Conservation (phyloP, 768 basidiomycete species). For the Suillus decipiens region DNA sequence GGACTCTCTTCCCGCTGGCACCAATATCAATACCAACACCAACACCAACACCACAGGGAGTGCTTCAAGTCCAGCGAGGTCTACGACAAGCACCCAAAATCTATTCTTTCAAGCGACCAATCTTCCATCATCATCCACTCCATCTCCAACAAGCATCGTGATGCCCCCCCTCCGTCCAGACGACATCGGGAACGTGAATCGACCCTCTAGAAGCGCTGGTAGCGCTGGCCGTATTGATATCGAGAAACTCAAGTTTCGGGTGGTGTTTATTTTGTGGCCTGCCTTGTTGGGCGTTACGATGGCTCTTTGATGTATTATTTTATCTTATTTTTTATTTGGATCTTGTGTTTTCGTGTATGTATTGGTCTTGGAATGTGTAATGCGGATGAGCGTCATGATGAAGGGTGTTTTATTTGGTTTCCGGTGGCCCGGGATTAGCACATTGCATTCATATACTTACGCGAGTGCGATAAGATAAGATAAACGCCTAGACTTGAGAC, state of each 20-base stretch:
- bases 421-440: too few relatives aligned
- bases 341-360: constrained; percentile 6
- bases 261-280: constrained; percentile 58
- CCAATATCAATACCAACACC: background rate
- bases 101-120: background rate
- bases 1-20: background rate
- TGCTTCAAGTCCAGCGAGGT: background rate
- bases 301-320: constrained; percentile 35
- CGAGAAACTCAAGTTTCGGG: constrained; percentile 44
- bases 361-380: background rate
- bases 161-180: constrained; percentile 11
- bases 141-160: constrained; percentile 5
- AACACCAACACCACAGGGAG: background rate
- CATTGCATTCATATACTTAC: background rate
- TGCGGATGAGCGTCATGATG: background rate
- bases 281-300: constrained; percentile 56
- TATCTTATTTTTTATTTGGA: background rate
- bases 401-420: too few relatives aligned
- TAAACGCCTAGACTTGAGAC: too few relatives aligned
- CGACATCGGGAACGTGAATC: constrained; percentile 5
- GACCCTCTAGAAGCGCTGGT: constrained; percentile 8
- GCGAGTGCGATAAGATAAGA: too few relatives aligned
- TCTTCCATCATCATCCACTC: background rate
- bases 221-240: constrained; percentile 26
- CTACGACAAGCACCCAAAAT: background rate